Evolutionary conservation across 495 filamentous ascomycete species (phyloP), one percentile per base, ranked within the genome.

Genomic region (Aspergillus bridgeri): DNA sequence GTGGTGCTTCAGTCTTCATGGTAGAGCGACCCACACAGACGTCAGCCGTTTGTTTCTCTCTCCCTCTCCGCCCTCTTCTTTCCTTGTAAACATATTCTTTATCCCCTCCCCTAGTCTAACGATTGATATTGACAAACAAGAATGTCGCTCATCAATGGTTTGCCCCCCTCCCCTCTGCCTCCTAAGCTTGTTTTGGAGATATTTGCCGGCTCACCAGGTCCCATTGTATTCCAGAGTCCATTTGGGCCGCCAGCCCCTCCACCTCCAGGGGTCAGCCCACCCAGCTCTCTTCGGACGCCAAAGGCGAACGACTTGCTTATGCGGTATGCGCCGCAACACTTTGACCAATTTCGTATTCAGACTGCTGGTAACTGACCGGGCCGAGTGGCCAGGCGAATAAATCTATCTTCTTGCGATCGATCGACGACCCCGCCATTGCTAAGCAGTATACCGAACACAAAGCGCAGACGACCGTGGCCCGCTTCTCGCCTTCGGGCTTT

Each of bases 401-500:
- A 81, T 97, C 93, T 43, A 87, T 97, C 69, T 98, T 96, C 76
- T 74, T 98, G 19, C 91, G 94, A 54, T 89, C 83, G 42, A 93
- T 98, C 77, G 92, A 97, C 71, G 77, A 96, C 71, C 93, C 95
- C 49, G 80, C 89, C 51, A 65, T 84, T 46, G 83, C 85, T 70
- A 89, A 86, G 60, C 92, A 98, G 73, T 98, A 98, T 75, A 93
- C 88, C 21, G 83, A 86, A 63, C 94, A 98, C 75, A 96, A 91
- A 23, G 78, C 87, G 29, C 82, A 84, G 52, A 93, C 92, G 0
- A 96, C 91, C 6, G 92, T 98, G 58, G 94, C 95, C 45, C 89
- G 90, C 43, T 97, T 98, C 76, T 86, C 95, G 5, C 94, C 94
- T 2, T 96, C 90, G 9, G 94, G 95, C 43, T 98, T 89, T 79